phyloP scores from a whole-genome alignment of 2,329 filamentous ascomycete genomes.

The Neopestalotiopsis sp. region DNA sequence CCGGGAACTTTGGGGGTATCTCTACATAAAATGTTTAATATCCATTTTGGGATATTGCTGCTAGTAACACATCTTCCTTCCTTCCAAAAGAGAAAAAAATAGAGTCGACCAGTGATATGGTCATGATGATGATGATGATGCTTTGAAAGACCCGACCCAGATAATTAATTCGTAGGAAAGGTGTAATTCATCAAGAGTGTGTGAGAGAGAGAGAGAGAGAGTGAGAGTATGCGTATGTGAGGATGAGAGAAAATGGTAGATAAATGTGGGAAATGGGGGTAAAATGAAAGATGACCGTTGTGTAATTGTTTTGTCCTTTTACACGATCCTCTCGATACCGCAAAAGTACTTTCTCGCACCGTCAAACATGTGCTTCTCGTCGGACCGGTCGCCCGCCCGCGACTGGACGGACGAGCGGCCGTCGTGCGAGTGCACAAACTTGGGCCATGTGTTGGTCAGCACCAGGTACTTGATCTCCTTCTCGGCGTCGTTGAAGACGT shows the following conservation, averaged over 20 bases:
- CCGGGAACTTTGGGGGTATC: background rate
- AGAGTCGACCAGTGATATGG: too few relatives aligned
- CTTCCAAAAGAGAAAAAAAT: background rate
- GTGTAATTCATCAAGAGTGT: background rate
- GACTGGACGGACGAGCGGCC: background rate
- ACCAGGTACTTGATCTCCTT: constrained; percentile 32
- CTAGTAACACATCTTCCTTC: background rate
- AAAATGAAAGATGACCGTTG: background rate
- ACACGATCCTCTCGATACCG: constrained; percentile 14
- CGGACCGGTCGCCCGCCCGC: background rate
- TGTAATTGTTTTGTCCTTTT: background rate
- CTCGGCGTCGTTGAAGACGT: constrained; percentile 26
- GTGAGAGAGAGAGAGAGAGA: background rate
- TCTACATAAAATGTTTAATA: background rate
- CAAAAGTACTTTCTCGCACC: constrained; percentile 17
- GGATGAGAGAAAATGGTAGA: background rate
- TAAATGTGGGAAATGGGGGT: background rate
- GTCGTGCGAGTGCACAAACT: constrained; percentile 29
- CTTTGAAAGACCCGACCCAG: too few relatives aligned
- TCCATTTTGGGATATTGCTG: background rate
- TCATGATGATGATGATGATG: too few relatives aligned
- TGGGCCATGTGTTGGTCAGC: constrained; percentile 37
- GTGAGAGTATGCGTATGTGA: background rate
- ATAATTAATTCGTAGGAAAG: background rate
- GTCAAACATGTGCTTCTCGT: constrained; percentile 17